A percentile compares a stretch with the other conserved stretches of the same genome.
Conservation (phyloP, 306 rosid species). For the Quercus cerris region DNA sequence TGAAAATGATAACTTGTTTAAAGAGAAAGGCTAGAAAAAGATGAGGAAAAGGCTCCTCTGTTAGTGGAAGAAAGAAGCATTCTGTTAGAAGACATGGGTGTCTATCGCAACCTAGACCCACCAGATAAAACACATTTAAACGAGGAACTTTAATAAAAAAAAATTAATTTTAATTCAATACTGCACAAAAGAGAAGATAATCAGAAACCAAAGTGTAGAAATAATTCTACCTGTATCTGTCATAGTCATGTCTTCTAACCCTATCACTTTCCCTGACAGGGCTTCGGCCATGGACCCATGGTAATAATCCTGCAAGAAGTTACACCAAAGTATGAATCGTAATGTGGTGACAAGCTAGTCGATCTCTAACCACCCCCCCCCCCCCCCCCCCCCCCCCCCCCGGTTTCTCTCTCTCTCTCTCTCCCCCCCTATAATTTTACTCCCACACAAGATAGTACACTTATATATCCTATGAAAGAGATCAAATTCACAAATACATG, state of each 20-base stretch:
- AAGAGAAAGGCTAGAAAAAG: too few relatives aligned
- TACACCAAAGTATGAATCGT: not conserved
- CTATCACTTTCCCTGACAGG: constrained; percentile 69
- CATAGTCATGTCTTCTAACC: constrained; percentile 83
- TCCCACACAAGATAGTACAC: not conserved
- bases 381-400: too few relatives aligned
- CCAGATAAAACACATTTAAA: not conserved
- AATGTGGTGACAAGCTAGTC: too few relatives aligned
- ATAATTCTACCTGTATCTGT: constrained; percentile 71
- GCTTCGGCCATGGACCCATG: constrained; percentile 60
- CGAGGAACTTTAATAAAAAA: not conserved
- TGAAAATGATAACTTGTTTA: not conserved
- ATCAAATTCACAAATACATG: not conserved
- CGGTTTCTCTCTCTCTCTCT: not conserved
- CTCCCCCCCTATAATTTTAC: not conserved
- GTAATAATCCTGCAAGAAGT: constrained; percentile 52
- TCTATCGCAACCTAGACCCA: not conserved
- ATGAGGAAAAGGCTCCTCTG: not conserved
- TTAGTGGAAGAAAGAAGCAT: too few relatives aligned
- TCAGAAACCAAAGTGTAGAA: not conserved
- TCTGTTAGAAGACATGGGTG: not conserved
- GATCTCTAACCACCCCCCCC: too few relatives aligned
- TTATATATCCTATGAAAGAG: not conserved
- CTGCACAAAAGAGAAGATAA: not conserved
- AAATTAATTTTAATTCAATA: not conserved